Evolutionary conservation across 176 grass and related monocot genomes (phyloP), one percentile per base, ranked within the genome.

Genomic region (Triticum monococcum): DNA sequence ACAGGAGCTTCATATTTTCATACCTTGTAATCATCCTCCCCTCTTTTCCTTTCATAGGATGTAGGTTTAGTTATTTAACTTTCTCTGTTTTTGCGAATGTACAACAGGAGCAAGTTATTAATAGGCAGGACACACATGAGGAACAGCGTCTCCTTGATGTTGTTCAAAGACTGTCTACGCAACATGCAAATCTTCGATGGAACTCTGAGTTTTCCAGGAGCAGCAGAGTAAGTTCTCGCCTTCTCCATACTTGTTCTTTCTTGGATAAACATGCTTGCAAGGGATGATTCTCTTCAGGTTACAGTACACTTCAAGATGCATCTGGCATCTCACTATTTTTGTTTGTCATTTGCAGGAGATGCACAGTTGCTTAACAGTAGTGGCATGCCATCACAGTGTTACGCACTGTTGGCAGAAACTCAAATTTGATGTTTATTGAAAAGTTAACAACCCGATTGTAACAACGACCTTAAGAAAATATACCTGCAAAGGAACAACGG

Each of bases 1-100:
- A 90, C 41, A 86, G 88, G 79, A 86, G 84, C 79, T 90, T 86
- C 84, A 86, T 90, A 79, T 86, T 82, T 90, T 83, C 79, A 12
- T 90, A 90, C 83, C 52, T 90, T 8, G 88, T 90, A 86, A 64
- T 13, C 86, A 23, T 64, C 32, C 64, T 71, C 28, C 52, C 24
- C n/a, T n/a, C 16, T 66, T 38, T 72, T 86, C 17, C 20, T 82
- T 89, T 8, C 66, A 86, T 40, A 82, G 4, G n/a, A 90, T 82
- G 18, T 30, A 33, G 50, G 5, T 78, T 64, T 78, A 64, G 65
- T 64, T 57, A 66, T 54, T 64, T 86, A 86, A 86, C 24, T 63
- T 30, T 7, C 23, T 64, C 61, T 54, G 6, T 81, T 71, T 78
- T 35, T 32, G 66, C 8, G 11, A 78, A 43, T 82, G 50, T 28